These are phyloP conservation scores for Graphiopsis chlorocephala DNA, from an alignment of 2,329 filamentous ascomycete genomes.

Conservation along the genomic window DNA sequence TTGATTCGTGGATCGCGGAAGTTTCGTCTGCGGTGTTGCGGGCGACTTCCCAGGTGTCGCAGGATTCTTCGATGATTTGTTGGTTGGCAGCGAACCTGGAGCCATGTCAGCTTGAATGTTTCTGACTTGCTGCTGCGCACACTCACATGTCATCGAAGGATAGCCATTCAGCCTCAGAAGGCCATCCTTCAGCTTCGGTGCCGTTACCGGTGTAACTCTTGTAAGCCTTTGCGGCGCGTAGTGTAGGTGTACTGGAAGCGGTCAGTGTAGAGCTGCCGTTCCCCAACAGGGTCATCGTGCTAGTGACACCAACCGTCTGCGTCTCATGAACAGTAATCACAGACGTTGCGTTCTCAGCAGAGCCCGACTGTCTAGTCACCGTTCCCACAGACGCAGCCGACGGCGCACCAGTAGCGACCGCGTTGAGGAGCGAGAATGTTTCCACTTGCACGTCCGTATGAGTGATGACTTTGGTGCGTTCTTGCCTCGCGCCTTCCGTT, in stretches of 20 bases:
- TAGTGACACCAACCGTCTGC: conserved; percentile 15
- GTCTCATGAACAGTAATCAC: conserved; percentile 16
- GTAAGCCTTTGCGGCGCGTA: conserved; percentile 21
- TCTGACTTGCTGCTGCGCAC: conserved; percentile 29
- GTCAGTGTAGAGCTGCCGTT: conserved; percentile 15
- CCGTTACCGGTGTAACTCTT: conserved; percentile 24
- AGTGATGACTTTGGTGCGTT: conserved; percentile 18
- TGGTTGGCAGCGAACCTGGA: conserved; percentile 37
- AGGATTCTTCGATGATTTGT: conserved; percentile 37
- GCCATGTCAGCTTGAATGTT: conserved; percentile 22
- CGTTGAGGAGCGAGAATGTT: conserved; percentile 16
- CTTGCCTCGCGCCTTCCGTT: conserved; percentile 8
- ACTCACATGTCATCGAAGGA: conserved; percentile 32
- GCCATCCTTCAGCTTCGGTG: conserved; percentile 26
- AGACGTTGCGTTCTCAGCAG: conserved; percentile 8
- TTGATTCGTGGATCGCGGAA: conserved; percentile 39
- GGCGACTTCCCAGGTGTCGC: conserved; percentile 34
- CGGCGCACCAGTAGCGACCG: conserved; percentile 14
- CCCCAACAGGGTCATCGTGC: conserved; percentile 15
- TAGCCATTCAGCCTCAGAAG: conserved; percentile 25
- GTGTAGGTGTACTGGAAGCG: conserved; percentile 9
- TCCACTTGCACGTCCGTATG: conserved; percentile 19
- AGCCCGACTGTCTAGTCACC: not conserved
- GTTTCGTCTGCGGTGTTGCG: conserved; percentile 42
- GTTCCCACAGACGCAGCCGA: conserved; percentile 15